Conservation (phyloP, 2,329 filamentous ascomycete genomes). For the Trichophyton rubrum region DNA sequence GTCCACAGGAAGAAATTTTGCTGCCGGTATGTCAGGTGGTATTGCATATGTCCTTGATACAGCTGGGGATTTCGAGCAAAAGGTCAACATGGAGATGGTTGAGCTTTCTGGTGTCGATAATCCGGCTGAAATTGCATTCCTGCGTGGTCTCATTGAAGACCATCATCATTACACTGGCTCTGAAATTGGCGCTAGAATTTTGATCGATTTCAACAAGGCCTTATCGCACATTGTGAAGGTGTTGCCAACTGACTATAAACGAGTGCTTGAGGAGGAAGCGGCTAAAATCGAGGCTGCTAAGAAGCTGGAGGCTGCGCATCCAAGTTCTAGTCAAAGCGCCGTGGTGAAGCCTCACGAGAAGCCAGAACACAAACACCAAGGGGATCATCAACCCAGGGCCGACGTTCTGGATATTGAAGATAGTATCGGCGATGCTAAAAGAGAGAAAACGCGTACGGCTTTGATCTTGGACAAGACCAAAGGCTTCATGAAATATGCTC, state of each 20-base stretch:
- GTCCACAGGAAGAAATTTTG: constrained; percentile 88
- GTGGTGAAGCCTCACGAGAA: constrained; percentile 25
- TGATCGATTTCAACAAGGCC: constrained; percentile 90
- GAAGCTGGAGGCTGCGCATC: constrained; percentile 61
- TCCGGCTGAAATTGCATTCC: constrained; percentile 73
- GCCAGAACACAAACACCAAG: constrained; percentile 48
- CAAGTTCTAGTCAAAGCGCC: constrained; percentile 13
- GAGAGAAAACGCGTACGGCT: constrained; percentile 79
- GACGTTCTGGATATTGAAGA: constrained; percentile 81
- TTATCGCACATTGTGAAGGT: constrained; percentile 87
- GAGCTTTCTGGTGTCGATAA: constrained; percentile 76
- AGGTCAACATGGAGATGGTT: constrained; percentile 97
- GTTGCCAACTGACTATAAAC: constrained; percentile 90
- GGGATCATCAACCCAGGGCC: constrained; percentile 53
- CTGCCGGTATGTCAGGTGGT: constrained; percentile 95
- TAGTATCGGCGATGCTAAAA: constrained; percentile 68
- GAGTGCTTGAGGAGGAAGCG: constrained; percentile 73
- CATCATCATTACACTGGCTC: constrained; percentile 97
- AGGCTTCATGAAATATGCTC: constrained; percentile 95
- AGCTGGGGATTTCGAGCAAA: constrained; percentile 75
- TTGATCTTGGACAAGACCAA: constrained; percentile 94
- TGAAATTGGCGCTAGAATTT: constrained; percentile 79
- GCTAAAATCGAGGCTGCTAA: constrained; percentile 75
- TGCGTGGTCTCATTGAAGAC: constrained; percentile 86
- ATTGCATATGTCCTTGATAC: constrained; percentile 92